A percentile compares a stretch with the other conserved stretches of the same genome.
phyloP scores from a whole-genome alignment of 1,284 basidiomycete species.

The Volvariella surrecta region DNA sequence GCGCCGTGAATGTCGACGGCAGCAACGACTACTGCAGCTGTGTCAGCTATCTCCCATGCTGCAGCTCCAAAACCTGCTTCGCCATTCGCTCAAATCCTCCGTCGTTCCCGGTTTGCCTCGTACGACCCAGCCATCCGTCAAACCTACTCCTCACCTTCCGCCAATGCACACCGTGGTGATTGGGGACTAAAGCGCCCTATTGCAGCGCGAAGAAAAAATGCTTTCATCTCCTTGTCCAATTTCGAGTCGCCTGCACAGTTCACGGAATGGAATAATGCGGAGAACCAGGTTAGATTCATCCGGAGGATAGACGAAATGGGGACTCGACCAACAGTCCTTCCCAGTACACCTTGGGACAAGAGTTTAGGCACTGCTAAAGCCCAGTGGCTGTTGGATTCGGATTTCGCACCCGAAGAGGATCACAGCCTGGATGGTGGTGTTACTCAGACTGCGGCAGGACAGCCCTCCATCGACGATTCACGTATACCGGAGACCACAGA shows the following conservation, averaged over 20 bases:
- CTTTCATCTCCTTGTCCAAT: conserved; percentile 47
- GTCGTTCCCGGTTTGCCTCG: conserved; percentile 68
- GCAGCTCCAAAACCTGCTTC: conserved; percentile 30
- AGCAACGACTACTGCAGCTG: conserved; percentile 18
- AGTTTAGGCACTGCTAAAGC: conserved; percentile 21
- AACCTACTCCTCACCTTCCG: conserved; percentile 60
- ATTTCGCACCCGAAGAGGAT: conserved; percentile 27
- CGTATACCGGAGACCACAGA: conserved; percentile 9
- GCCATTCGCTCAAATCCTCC: conserved; percentile 62
- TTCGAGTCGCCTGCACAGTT: conserved; percentile 67
- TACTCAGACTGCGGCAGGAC: not conserved
- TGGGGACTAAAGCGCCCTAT: conserved; percentile 76
- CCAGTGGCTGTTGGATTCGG: conserved; percentile 40
- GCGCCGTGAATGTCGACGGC: conserved; percentile 5
- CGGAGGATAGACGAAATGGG: conserved; percentile 59
- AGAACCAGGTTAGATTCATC: conserved; percentile 54
- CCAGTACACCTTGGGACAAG: conserved; percentile 25
- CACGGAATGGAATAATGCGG: conserved; percentile 65
- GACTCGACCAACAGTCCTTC: conserved; percentile 24
- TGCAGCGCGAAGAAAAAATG: conserved; percentile 50
- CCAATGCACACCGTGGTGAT: conserved; percentile 63
- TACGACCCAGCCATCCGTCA: conserved; percentile 68
- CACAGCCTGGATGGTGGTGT: conserved; percentile 1
- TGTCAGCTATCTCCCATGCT: conserved; percentile 22
- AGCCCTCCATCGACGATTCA: not conserved